phyloP scores from a whole-genome alignment of 768 basidiomycete species.

The Dioszegia hungarica region DNA sequence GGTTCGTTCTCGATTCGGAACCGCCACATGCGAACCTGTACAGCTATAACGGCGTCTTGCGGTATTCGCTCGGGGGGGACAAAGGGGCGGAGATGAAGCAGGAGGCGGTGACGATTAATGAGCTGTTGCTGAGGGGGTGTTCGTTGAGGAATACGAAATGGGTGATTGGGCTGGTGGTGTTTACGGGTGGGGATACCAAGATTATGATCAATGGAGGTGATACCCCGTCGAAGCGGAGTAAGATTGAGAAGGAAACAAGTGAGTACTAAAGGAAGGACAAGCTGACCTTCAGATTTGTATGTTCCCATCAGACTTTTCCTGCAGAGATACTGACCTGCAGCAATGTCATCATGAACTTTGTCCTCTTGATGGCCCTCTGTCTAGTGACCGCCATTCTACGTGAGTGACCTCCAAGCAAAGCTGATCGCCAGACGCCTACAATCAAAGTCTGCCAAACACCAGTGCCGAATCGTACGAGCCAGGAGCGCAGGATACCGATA shows the following conservation, averaged over 20 bases:
- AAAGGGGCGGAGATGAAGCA: constrained; percentile 45
- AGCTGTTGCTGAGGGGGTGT: constrained; percentile 85
- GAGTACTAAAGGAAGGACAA: background rate
- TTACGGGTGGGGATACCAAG: constrained; percentile 74
- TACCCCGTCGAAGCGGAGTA: constrained; percentile 92
- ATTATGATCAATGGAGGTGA: constrained; percentile 71
- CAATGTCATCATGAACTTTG: constrained; percentile 92
- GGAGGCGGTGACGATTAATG: constrained; percentile 71
- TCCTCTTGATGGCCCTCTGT: constrained; percentile 72
- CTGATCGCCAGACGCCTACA: constrained; percentile 58
- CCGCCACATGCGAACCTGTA: constrained; percentile 92
- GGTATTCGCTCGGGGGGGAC: constrained; percentile 58
- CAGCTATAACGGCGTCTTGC: constrained; percentile 76
- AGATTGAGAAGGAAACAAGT: constrained; percentile 94
- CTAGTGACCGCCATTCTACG: constrained; percentile 60
- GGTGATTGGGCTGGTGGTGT: constrained; percentile 90
- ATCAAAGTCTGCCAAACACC: constrained; percentile 59
- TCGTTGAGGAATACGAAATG: constrained; percentile 82
- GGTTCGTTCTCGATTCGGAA: constrained; percentile 87
- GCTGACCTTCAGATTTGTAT: constrained; percentile 14
- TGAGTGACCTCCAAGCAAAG: constrained; percentile 8
- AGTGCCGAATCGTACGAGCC: constrained; percentile 70
- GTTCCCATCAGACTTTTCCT: background rate
- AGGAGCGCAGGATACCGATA: constrained; percentile 61
- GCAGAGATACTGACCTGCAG: constrained; percentile 51